These are phyloP conservation scores for Vitis riparia DNA, from an alignment of 164 flowering plant genomes.

Conservation along the genomic window DNA sequence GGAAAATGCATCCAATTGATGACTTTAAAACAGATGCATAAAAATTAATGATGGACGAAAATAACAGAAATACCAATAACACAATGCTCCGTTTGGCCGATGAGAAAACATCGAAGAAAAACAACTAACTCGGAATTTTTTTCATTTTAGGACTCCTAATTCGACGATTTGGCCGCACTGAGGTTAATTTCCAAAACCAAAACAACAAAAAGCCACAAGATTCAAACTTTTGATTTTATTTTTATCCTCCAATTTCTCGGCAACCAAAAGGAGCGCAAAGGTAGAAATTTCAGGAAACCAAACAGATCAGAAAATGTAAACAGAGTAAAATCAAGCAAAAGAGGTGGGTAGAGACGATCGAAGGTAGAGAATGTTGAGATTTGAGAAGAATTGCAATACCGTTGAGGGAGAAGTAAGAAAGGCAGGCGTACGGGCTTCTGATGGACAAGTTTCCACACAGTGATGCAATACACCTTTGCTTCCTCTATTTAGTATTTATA, in stretches of 20 bases:
- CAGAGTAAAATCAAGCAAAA: background rate
- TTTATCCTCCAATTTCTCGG: background rate
- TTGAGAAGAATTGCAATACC: too few species aligned
- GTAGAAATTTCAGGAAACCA: background rate
- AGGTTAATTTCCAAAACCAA: too few species aligned
- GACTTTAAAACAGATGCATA: conserved; percentile 2
- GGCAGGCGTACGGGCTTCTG: too few species aligned
- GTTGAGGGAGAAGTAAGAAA: too few species aligned
- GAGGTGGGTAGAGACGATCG: background rate
- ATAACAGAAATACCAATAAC: background rate
- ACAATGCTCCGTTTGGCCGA: background rate
- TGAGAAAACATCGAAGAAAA: background rate
- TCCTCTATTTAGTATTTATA: too few species aligned
- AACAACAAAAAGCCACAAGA: too few species aligned
- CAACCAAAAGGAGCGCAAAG: conserved; percentile 2
- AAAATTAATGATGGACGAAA: background rate
- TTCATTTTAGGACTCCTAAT: too few species aligned
- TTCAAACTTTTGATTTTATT: too few species aligned
- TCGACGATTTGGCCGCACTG: too few species aligned
- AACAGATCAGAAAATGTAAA: background rate
- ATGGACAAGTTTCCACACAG: too few species aligned
- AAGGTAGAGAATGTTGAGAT: background rate
- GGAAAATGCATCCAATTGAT: too few species aligned
- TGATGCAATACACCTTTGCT: too few species aligned
- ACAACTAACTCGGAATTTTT: background rate